Evolutionary conservation across 2,329 filamentous ascomycete species (phyloP), one percentile per base, ranked within the genome.

Genomic region (Claviceps monticola): DNA sequence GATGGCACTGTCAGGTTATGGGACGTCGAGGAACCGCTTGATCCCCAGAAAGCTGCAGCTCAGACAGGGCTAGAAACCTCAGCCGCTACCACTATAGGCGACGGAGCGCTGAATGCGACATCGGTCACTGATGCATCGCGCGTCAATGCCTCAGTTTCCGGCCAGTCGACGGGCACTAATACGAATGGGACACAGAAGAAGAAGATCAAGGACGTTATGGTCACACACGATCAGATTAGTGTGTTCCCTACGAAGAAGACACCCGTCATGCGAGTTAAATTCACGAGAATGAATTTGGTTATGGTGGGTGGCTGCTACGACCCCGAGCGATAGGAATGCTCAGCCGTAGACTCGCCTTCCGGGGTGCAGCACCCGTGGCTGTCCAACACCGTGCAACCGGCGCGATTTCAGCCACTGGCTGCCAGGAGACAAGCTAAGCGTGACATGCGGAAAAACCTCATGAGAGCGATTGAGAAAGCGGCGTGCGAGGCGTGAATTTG

Each of bases 201-300:
- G 72, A 88, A 88, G 66, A 80, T 79, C 52, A 96, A 96, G 67
- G 91, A 96, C 61, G 87, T 89, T 4, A 87, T 88, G 61, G 85
- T 95, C 45, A 90, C 85, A 0, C 84, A 89, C 0, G 93, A 98
- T 63, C 93, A 97, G 69, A 94, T 98, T 69, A 88, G 82, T 57
- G 90, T 88, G 1, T 97, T 96, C 64, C 83, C 88, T 0, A 97
- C 93, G 4, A 98, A 98, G 78, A 95, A 95, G 71, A 91, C 86
- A 16, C 90, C 91, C 0, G 87, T 97, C 11, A 87, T 94, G 68
- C 93, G 91, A 69, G 90, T 95, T 51, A 81, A 85, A 62, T 96
- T 96, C 61, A 97, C 93, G 3, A 76, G 88, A 55, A 96, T 95
- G 88, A 98, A 98, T 65, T 68, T 97, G 57, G 84, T 96, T 13